Conservation (phyloP, 2,329 filamentous ascomycete species). For the Nemania sp. region DNA sequence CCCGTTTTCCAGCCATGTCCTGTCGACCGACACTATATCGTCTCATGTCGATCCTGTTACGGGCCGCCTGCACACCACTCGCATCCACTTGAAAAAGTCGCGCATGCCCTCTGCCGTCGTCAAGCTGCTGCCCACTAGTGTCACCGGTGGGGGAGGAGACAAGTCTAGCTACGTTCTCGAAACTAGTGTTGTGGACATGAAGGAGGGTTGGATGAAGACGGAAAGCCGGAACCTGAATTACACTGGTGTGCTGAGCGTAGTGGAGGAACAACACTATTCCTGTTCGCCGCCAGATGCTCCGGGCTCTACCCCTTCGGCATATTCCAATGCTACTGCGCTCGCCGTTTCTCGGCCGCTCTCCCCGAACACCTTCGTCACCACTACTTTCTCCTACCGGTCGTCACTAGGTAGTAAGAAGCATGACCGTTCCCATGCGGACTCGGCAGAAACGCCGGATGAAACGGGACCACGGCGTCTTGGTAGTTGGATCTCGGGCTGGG, state of each 20-base stretch:
- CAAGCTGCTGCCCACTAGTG: constrained; percentile 78
- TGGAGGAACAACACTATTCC: constrained; percentile 79
- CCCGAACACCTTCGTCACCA: constrained; percentile 73
- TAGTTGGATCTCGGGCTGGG: constrained; percentile 67
- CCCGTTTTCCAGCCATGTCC: constrained; percentile 83
- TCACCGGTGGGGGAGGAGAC: constrained; percentile 74
- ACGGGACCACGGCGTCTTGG: constrained; percentile 48
- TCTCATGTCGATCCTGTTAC: constrained; percentile 78
- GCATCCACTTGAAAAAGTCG: constrained; percentile 84
- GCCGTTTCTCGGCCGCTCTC: constrained; percentile 39
- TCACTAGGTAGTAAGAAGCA: constrained; percentile 76
- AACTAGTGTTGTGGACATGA: constrained; percentile 81
- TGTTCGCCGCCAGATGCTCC: constrained; percentile 53
- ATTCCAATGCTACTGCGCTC: constrained; percentile 47
- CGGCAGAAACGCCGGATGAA: constrained; percentile 58
- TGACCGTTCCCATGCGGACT: constrained; percentile 58
- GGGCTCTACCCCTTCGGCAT: constrained; percentile 38
- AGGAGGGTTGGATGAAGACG: constrained; percentile 84
- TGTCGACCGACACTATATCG: constrained; percentile 85
- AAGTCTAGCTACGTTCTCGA: constrained; percentile 86
- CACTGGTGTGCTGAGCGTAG: constrained; percentile 81
- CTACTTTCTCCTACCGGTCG: constrained; percentile 79
- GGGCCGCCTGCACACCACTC: constrained; percentile 80
- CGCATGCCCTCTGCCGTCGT: constrained; percentile 80
- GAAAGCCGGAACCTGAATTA: constrained; percentile 86